Conservation (phyloP, 192 early-diverging fungal genomes). For the Coemansia sp. region DNA sequence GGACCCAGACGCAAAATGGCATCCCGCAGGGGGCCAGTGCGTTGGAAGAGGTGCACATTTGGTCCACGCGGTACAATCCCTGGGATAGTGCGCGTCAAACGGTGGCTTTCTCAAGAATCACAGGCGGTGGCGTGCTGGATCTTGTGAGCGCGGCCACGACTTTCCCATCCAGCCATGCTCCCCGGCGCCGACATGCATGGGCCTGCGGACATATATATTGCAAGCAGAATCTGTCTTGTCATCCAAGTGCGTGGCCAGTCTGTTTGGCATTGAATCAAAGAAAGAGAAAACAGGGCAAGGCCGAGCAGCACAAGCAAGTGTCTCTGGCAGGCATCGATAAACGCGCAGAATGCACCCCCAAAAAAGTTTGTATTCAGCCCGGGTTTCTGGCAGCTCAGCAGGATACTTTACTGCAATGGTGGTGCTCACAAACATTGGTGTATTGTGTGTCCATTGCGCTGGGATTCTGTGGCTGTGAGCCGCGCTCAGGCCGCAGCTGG, state of each 20-base stretch:
- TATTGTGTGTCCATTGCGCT: background rate
- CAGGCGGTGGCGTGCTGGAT: slow-evolving; percentile 7
- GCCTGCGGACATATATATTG: background rate
- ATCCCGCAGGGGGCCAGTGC: background rate
- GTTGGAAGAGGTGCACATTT: background rate
- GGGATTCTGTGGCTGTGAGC: background rate
- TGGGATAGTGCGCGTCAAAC: background rate
- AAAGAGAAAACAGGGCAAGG: background rate
- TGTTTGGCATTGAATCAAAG: too few species aligned
- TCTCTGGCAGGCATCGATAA: background rate
- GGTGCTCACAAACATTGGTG: background rate
- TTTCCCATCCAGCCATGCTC: background rate
- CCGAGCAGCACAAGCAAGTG: background rate
- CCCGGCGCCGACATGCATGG: background rate
- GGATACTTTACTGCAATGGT: background rate
- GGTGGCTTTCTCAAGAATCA: slow-evolving; percentile 4
- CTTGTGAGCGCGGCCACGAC: background rate
- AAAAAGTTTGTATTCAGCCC: background rate
- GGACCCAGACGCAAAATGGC: too few species aligned
- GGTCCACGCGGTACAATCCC: background rate
- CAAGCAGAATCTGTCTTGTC: background rate
- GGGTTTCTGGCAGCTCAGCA: background rate
- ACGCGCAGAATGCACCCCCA: background rate
- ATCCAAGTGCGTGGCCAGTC: slow-evolving; percentile 2
- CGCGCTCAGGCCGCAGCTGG: background rate